Evolutionary conservation across 352 stramenopile species (phyloP).

Genomic region (Pythium grandisporangium): DNA sequence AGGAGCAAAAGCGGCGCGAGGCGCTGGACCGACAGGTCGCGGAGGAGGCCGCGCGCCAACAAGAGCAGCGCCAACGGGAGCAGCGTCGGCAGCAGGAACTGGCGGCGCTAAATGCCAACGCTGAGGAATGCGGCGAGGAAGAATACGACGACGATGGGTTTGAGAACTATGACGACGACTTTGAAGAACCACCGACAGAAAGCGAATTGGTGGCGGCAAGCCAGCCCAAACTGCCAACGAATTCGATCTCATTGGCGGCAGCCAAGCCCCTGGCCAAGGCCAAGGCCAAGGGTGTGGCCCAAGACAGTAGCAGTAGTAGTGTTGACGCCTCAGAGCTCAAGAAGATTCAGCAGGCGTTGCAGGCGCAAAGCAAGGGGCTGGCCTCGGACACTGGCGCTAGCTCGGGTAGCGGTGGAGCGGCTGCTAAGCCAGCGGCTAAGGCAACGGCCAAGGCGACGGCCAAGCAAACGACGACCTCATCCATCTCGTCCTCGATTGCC

Average conservation of each 20-base stretch:
- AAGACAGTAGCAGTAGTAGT: slow-evolving; percentile 12
- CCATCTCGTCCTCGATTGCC: slow-evolving; percentile 56
- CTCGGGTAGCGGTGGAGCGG: slow-evolving; percentile 3
- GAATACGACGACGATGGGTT: slow-evolving; percentile 66
- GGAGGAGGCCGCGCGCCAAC: slow-evolving; percentile 37
- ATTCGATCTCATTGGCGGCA: too few species aligned
- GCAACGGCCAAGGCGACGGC: background rate
- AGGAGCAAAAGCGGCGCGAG: slow-evolving; percentile 30
- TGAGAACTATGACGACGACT: slow-evolving; percentile 55
- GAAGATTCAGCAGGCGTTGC: slow-evolving; percentile 54
- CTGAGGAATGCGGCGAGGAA: slow-evolving; percentile 59
- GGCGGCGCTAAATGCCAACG: slow-evolving; percentile 55
- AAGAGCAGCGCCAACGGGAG: slow-evolving; percentile 39
- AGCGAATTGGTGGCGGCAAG: background rate
- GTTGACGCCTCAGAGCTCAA: slow-evolving; percentile 21
- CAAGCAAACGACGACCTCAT: slow-evolving; percentile 6
- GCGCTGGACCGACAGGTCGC: slow-evolving; percentile 27
- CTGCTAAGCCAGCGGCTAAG: background rate
- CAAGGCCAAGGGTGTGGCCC: slow-evolving; percentile 4
- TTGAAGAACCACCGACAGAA: slow-evolving; percentile 14
- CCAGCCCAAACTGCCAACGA: slow-evolving; percentile 21
- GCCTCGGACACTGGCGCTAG: slow-evolving; percentile 17
- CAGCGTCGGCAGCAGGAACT: slow-evolving; percentile 34
- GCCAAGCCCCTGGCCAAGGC: slow-evolving; percentile 12
- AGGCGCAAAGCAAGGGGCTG: slow-evolving; percentile 48